Percentiles rank a stretch among this genome's conserved stretches.
phyloP scores from a whole-genome alignment of 129 eudicot genomes.

The Flaveria ramosissima region DNA sequence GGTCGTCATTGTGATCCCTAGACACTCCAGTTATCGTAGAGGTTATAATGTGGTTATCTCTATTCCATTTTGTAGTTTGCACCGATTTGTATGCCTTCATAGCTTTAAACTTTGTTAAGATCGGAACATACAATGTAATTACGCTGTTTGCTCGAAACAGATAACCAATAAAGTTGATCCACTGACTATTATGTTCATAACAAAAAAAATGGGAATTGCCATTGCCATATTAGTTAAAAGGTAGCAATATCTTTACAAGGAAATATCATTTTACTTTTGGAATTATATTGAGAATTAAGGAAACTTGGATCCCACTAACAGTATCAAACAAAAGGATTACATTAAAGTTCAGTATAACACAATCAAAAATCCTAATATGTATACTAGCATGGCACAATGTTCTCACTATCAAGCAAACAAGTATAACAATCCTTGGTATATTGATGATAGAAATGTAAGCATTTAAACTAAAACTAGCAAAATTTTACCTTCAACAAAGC shows the following conservation, averaged over 20 bases:
- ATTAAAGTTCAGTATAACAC: background rate
- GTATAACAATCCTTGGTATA: conserved; percentile 2
- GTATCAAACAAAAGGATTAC: background rate
- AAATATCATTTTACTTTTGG: background rate
- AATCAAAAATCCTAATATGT: conserved; percentile 5
- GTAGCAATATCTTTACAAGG: background rate
- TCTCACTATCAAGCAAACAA: conserved; percentile 8
- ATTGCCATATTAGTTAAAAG: background rate
- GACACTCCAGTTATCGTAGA: no score
- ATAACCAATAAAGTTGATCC: background rate
- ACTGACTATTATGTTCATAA: background rate
- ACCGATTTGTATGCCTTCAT: background rate
- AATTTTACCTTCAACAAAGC: conserved; percentile 13
- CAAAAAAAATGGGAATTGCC: background rate
- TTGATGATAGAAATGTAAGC: conserved; percentile 4
- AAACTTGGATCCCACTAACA: background rate
- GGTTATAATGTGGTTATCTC: no score
- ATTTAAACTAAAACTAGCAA: conserved; percentile 28
- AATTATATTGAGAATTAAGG: background rate
- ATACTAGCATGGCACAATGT: background rate
- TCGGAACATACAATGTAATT: background rate
- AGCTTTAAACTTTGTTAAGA: background rate
- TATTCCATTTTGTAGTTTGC: no score
- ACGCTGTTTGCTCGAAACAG: background rate
- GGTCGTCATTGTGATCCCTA: no score